Base-by-base conservation (phyloP, 441 rosid species). In the Macaranga tanarius region DNA sequence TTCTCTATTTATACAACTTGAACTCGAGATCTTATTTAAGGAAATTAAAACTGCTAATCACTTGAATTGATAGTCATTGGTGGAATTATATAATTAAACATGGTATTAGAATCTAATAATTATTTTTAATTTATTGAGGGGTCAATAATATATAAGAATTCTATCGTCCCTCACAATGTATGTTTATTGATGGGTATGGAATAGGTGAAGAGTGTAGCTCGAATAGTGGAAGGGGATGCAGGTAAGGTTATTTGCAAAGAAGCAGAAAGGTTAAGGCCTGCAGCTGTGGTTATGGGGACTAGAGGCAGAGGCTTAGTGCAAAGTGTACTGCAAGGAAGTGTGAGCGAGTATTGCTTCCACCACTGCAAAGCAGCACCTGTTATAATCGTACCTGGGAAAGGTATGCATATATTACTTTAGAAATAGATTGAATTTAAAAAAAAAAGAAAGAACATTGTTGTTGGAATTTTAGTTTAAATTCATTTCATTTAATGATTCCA, bases 311-410 rank as follows among this genome's bases (percentile, higher is more conserved):
- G 90, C 88, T 65, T 93, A 67, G 84, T 91, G 23, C 87, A 92
- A 82, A 93, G 98, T 55, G 80, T 93, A 10, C 75, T 93, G 77
- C 92, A 93, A 58, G 98, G 96, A 70, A 93, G 98, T 69, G 87
- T 90, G 57, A 83, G 97, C 55, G 94, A 90, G 81, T 82, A 87
- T 77, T 91, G 97, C 81, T 87, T 91, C 86, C 98, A 86, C 83
- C 85, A 91, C 56, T 91, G 93, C 76, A 90, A 90, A 86, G 81
- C 92, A 8, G 90, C 97, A 51, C 98, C 98, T 0, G 79, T 91
- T 76, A 76, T 90, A 42, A 80, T 88, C 12, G 96, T 93, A 67
- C 98, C 98, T 5, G 94, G 94, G n/a, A 82, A 82, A 89, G 97
- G 98, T 91, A 77, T 7, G 6, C 2, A 52, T 19, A 6, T 3